Base-by-base conservation (phyloP, 768 basidiomycete genomes). In the Boletus vermiculosoides region DNA sequence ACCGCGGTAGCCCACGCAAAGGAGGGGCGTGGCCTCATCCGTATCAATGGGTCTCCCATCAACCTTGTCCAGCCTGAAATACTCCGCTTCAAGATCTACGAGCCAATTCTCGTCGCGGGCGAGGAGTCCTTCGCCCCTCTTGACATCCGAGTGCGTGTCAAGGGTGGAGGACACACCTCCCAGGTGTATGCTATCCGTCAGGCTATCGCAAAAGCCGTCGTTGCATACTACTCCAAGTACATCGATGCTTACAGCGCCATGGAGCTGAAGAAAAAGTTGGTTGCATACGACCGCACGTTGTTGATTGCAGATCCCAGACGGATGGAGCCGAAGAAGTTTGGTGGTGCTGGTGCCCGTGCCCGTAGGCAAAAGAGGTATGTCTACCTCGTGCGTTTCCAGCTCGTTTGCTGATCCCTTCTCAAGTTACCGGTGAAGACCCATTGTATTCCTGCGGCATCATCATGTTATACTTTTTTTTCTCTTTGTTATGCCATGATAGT, bases 291-390 rank as follows among this genome's bases (percentile, higher is more conserved):
- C 81, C 82, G 90, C 64, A 86, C 90, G 49, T 78, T 96, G 59
- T 76, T 95, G 68, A 94, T 95, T 63, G 90, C 94, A 55, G 94
- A 96, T 74, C 94, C 93, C 63, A 87, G 97, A 78, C 88, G 96
- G 80, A 92, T 90, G 88, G 96, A 98, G 76, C 96, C 96, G 67
- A 98, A 98, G 87, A 97, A 96, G 80, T 98, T 98, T 74, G 96
- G 95, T 84, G 95, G 95, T 82, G 83, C 81, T 74, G 95, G 95
- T 87, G 95, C 95, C 64, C 92, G 95, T 84, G 94, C 94, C 57
- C 91, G 94, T 80, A 88, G 94, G 78, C 95, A 97, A 82, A 97
- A 96, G 84, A 92, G 88, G 92, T 94, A 61, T 59, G 56, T 41
- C 37, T 31, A 37, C 18, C 12, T 55, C 18, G 15, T 45, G 8